Conservation (phyloP, 1,139 yeast species). For the Saccharomyces hybrid region DNA sequence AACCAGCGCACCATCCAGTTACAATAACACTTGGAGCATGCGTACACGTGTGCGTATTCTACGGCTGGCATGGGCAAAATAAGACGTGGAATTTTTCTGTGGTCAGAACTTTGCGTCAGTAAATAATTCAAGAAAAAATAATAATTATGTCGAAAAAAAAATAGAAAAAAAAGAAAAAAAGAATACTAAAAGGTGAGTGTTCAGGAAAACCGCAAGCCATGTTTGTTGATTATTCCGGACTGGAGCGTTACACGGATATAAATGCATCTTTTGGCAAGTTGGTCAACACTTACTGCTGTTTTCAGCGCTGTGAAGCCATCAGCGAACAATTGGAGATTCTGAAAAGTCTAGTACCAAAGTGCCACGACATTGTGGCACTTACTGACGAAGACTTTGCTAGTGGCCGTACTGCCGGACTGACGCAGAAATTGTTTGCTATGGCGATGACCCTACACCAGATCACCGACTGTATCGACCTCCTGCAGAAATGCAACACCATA, state of each 20-base stretch:
- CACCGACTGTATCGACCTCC: not conserved
- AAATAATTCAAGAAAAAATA: not conserved
- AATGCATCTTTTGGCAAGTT: not conserved
- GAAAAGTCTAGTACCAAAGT: not conserved
- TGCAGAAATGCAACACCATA: not conserved
- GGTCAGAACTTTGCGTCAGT: not conserved
- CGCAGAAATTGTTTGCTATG: not conserved
- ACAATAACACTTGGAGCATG: not conserved
- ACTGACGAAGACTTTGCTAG: not conserved
- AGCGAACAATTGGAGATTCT: not conserved
- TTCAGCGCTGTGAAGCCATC: not conserved
- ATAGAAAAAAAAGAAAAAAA: not conserved
- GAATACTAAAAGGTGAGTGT: not conserved
- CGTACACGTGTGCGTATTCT: not conserved
- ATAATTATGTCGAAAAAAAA: not conserved
- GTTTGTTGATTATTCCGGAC: not conserved
- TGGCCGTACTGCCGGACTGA: not conserved
- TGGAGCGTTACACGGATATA: not conserved
- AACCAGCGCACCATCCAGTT: not conserved
- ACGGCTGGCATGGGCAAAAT: not conserved
- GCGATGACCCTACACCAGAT: not conserved
- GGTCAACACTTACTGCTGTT: not conserved
- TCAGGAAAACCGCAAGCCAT: not conserved
- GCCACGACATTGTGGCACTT: not conserved
- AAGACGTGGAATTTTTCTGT: not conserved